Evolutionary conservation across 306 rosid genomes (phyloP).

Genomic region (Aeschynomene evenia): DNA sequence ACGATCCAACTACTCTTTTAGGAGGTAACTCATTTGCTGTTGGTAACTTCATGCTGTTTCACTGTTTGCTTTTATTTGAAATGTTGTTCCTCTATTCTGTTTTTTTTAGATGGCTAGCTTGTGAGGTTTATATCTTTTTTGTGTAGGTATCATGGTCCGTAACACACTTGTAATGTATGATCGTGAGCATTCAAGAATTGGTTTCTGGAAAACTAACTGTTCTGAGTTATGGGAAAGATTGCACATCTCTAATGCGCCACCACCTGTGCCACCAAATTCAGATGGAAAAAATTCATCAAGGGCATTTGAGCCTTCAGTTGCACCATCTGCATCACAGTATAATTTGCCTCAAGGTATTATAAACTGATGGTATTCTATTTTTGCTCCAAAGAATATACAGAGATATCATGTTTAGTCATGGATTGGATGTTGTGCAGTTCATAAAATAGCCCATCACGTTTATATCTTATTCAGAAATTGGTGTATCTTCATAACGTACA

Average conservation of each 20-base stretch:
- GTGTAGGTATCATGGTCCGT: constrained; percentile 80
- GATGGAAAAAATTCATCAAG: constrained; percentile 35
- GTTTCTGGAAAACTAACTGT: constrained; percentile 99
- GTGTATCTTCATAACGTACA: constrained; percentile 2
- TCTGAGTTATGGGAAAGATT: constrained; percentile 88
- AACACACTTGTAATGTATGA: constrained; percentile 91
- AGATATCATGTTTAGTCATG: constrained; percentile 12
- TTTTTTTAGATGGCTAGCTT: constrained; percentile 13
- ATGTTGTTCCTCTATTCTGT: neutral
- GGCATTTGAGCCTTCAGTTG: constrained; percentile 46
- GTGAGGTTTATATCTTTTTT: constrained; percentile 15
- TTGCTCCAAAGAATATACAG: neutral
- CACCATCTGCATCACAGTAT: constrained; percentile 56
- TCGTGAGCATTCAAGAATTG: constrained; percentile 73
- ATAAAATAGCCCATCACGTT: constrained; percentile 4
- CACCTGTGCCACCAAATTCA: constrained; percentile 50
- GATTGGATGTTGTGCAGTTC: neutral
- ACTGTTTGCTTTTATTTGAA: neutral
- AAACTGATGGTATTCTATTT: constrained; percentile 21
- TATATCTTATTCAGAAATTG: neutral
- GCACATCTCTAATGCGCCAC: constrained; percentile 52
- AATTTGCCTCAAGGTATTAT: constrained; percentile 55
- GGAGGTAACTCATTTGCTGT: constrained; percentile 64
- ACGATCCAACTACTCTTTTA: constrained; percentile 90
- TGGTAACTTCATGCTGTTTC: constrained; percentile 19